Base-by-base conservation (phyloP, 2,329 filamentous ascomycete species). In the Metarhizium sp. region DNA sequence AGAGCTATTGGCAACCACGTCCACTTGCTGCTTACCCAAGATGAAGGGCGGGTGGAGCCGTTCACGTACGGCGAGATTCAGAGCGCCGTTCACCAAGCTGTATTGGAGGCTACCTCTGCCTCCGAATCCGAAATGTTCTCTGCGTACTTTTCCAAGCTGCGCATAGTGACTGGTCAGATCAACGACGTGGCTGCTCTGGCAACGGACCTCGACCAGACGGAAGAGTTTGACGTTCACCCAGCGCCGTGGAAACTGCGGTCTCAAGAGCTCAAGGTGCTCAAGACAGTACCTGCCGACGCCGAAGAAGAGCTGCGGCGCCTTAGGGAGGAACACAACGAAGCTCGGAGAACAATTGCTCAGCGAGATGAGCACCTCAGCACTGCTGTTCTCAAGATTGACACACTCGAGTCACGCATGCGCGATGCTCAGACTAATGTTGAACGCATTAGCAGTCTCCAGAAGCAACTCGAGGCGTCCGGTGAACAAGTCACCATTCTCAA, bases 331-430 rank as follows among this genome's bases (percentile, higher is more conserved):
- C 81, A 94, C 61, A 84, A 86, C 60, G 89, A 92, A 64, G 85
- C 87, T 20, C 86, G 88, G 3, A 84, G 86, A 54, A 78, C 81
- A 3, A 79, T 90, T 56, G 84, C 86, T 1, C 80, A 86, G 59
- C 85, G 86, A 59, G 90, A 96, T 61, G 88, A 92, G 67, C 85
- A 86, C 40, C 82, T 95, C 53, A 91, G 95, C 69, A 92, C 95
- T 57, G 81, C 89, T 29, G 82, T 86, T n/a, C 87, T 96, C 62
- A 92, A 94, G 70, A 95, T 96, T 62, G 92, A 96, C 71, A 89
- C 94, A 45, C 83, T 97, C 42, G 89, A 95, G 69, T 88, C 89
- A 7, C 81, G 90, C 56, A 92, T 94, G 85, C 84, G 86, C 56
- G 91, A 95, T 65, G 88, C 89, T 6, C 84, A 85, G 60, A 84